Evolutionary conservation across 441 rosid species (phyloP).

Genomic region (Lagerstroemia fauriei): DNA sequence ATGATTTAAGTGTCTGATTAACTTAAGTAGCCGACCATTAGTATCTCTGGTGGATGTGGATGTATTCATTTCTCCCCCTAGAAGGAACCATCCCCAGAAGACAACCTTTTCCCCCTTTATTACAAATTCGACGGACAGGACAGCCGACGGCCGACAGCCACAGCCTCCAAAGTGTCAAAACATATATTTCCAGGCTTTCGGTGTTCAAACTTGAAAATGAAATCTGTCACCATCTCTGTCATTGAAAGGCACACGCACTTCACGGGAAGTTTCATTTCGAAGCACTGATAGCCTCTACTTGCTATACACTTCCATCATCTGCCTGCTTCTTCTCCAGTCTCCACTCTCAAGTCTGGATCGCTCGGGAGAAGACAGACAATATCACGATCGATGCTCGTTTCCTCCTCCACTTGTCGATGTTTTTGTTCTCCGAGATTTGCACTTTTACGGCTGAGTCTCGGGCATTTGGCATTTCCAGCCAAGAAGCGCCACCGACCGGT

Average conservation of each 20-base stretch:
- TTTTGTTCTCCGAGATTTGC: slow-evolving; percentile 15
- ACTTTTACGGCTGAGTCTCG: slow-evolving; percentile 1
- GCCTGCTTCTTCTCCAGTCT: not conserved
- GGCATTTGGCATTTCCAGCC: not conserved
- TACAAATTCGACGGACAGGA: not conserved
- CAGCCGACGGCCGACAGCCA: not conserved
- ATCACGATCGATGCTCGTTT: slow-evolving; percentile 12
- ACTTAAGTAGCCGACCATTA: too few relatives aligned
- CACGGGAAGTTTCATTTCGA: not conserved
- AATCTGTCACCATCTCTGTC: not conserved
- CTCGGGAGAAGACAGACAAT: not conserved
- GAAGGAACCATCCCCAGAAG: not conserved
- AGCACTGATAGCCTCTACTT: not conserved
- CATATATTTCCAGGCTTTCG: not conserved
- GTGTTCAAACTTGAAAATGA: not conserved
- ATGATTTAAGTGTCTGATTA: not conserved
- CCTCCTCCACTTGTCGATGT: slow-evolving; percentile 17
- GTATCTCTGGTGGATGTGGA: not conserved
- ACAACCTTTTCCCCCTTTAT: not conserved
- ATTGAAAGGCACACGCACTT: not conserved
- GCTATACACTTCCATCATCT: not conserved
- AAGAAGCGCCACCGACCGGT: slow-evolving; percentile 19
- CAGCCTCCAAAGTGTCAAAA: not conserved
- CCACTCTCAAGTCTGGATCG: not conserved
- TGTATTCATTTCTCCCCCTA: too few relatives aligned